Evolutionary conservation across 2,329 filamentous ascomycete genomes (phyloP), one percentile per base, ranked within the genome.

Genomic region (Acrocalymma vagum): DNA sequence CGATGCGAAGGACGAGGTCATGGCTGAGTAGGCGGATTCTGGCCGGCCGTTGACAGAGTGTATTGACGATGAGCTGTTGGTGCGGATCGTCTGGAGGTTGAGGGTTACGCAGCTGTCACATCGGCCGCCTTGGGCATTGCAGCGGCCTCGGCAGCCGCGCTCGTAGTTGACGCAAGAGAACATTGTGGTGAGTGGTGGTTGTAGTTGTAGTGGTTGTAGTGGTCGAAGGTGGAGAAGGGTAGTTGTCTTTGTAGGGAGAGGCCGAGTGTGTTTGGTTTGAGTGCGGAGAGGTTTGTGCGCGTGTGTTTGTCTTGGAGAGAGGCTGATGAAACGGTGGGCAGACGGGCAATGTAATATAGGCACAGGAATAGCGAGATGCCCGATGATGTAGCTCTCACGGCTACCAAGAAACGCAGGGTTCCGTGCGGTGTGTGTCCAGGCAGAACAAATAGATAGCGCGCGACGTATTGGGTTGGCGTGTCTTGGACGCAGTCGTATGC

Each of bases 161-260:
- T 72, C 69, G 65, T 72, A 72, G 64, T 72, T 72, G 62, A 65
- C 63, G 53, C 70, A 72, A 28, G 70, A 72, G 67, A 71, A 72
- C 69, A 72, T 72, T 42, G 34, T 66, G 61, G 29, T 34, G 16
- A 35, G 33, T 51, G 14, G 11, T 18, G 32, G 11, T 29, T 33
- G 28, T 20, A 23, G 37, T 10, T 45, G 17, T 21, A 3, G 29
- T 21, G 18, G n/a, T n/a, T 25, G 18, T 9, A 23, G 17, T 29
- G 40, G 23, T 31, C 20, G 34, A 30, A 32, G n/a, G 30, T 27
- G 35, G 10, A 27, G 28, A 28, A 32, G 22, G 28, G 24, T 18
- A 15, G 29, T 31, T 16, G 25, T 33, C 20, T 15, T 7, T 35
- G 27, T 41, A 34, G 23, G 15, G 30, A n/a, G 14, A 22, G 25